A percentile compares a stretch with the other conserved stretches of the same genome.
phyloP scores from a whole-genome alignment of 2,329 filamentous ascomycete genomes.

The Verticillium tricorpus region DNA sequence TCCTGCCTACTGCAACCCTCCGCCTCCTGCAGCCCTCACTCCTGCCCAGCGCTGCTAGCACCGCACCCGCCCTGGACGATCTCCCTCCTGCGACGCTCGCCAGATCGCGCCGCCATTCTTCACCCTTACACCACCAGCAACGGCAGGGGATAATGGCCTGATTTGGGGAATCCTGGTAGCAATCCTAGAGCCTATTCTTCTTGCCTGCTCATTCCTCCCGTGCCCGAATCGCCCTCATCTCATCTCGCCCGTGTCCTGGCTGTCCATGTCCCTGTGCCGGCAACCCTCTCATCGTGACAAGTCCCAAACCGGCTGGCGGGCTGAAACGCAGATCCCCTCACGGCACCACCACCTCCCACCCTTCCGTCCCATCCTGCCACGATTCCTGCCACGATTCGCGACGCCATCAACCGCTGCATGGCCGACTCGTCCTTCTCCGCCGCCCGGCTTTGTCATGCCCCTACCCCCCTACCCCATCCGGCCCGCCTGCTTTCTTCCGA shows the following conservation, averaged over 20 bases:
- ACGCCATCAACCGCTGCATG: background rate
- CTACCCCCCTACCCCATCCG: background rate
- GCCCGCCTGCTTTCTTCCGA: too few relatives aligned
- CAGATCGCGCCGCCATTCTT: background rate
- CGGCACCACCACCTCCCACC: background rate
- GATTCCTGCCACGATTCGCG: background rate
- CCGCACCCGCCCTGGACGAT: background rate
- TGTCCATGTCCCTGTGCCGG: background rate
- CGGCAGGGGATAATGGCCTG: background rate
- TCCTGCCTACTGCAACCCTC: too few relatives aligned
- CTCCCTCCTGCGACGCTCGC: background rate
- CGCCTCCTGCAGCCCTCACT: background rate
- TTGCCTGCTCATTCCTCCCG: background rate
- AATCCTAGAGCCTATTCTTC: background rate
- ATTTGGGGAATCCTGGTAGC: background rate
- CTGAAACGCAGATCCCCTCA: background rate
- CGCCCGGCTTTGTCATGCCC: too few relatives aligned
- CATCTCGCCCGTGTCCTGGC: background rate
- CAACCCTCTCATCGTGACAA: background rate
- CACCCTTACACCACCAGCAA: background rate
- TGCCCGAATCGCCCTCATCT: too few relatives aligned
- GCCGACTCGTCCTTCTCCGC: background rate
- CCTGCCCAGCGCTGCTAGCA: background rate
- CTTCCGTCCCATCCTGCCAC: background rate
- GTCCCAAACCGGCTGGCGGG: background rate